Evolutionary conservation across 768 basidiomycete genomes (phyloP).

Genomic region (Pilatotrama ljubarskyi): DNA sequence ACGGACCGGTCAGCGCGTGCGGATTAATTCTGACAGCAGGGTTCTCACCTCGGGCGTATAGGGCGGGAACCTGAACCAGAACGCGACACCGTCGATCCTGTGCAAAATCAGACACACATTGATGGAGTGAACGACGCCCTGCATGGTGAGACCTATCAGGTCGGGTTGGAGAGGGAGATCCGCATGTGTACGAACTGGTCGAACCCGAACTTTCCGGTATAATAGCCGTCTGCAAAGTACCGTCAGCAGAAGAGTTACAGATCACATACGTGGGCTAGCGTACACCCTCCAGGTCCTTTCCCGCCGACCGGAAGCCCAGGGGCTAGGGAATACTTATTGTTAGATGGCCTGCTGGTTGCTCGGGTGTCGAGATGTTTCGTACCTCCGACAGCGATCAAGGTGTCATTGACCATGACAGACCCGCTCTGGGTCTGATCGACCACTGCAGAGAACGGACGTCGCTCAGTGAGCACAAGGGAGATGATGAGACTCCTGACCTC

Average conservation of each 20-base stretch:
- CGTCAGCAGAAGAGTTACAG: not conserved
- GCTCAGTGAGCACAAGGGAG: not conserved
- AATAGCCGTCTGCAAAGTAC: slow-evolving; percentile 52
- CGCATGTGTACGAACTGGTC: slow-evolving; percentile 78
- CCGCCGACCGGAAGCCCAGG: slow-evolving; percentile 75
- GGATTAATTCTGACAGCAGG: not conserved
- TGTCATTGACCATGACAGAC: slow-evolving; percentile 69
- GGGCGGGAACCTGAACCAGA: slow-evolving; percentile 39
- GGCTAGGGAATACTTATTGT: slow-evolving; percentile 34
- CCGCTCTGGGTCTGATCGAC: slow-evolving; percentile 72
- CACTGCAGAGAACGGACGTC: slow-evolving; percentile 42
- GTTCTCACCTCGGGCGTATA: slow-evolving; percentile 23
- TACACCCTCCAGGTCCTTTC: slow-evolving; percentile 68
- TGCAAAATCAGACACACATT: not conserved
- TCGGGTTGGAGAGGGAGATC: slow-evolving; percentile 46
- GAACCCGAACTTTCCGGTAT: slow-evolving; percentile 73
- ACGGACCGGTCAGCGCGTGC: not conserved
- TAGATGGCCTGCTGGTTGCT: not conserved
- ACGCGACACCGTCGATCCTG: slow-evolving; percentile 34
- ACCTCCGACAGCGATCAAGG: slow-evolving; percentile 59
- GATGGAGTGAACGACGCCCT: not conserved
- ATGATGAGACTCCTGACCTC: slow-evolving; percentile 39
- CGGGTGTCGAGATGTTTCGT: slow-evolving; percentile 22
- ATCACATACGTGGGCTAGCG: slow-evolving; percentile 24
- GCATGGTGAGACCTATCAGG: slow-evolving; percentile 34